A percentile compares a stretch with the other conserved stretches of the same genome.
phyloP scores from a whole-genome alignment of 805 yeast genomes.

The Wickerhamomyces silvicola region DNA sequence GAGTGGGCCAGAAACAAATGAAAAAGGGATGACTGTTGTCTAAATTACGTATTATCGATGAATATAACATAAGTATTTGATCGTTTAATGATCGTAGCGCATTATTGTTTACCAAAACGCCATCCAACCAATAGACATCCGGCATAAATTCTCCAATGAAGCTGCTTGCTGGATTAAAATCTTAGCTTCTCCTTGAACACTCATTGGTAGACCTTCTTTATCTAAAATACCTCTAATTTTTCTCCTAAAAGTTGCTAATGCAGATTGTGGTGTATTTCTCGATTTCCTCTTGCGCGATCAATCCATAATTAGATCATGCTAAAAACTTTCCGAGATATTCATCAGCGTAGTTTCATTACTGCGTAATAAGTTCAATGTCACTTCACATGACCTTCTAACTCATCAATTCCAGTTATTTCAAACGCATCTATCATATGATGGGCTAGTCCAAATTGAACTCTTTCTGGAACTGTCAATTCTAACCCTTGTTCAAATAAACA shows the following conservation, averaged over 20 bases:
- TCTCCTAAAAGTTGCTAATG: constrained; percentile 63
- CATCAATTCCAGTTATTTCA: constrained; percentile 86
- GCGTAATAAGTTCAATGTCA: constrained; percentile 66
- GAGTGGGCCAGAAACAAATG: too few species aligned
- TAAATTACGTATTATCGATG: too few species aligned
- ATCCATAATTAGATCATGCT: constrained; percentile 88
- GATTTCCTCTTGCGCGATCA: constrained; percentile 48
- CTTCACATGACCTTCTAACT: constrained; percentile 82
- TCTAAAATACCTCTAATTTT: constrained; percentile 81
- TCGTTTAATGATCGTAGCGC: too few species aligned
- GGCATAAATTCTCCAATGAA: constrained; percentile 59
- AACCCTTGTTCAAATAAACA: constrained; percentile 83
- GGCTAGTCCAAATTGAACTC: constrained; percentile 91
- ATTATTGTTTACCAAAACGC: constrained; percentile 46
- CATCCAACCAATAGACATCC: constrained; percentile 95
- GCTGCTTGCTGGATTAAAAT: constrained; percentile 79
- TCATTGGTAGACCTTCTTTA: constrained; percentile 77
- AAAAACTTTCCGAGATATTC: constrained; percentile 86
- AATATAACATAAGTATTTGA: too few species aligned
- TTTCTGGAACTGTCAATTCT: constrained; percentile 77
- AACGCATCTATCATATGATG: constrained; percentile 84
- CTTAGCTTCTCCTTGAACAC: constrained; percentile 91
- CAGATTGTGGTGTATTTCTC: constrained; percentile 51
- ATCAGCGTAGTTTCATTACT: constrained; percentile 76
- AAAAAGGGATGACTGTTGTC: too few species aligned